phyloP scores from a whole-genome alignment of 1,284 basidiomycete genomes.

The Melampsora americana region DNA sequence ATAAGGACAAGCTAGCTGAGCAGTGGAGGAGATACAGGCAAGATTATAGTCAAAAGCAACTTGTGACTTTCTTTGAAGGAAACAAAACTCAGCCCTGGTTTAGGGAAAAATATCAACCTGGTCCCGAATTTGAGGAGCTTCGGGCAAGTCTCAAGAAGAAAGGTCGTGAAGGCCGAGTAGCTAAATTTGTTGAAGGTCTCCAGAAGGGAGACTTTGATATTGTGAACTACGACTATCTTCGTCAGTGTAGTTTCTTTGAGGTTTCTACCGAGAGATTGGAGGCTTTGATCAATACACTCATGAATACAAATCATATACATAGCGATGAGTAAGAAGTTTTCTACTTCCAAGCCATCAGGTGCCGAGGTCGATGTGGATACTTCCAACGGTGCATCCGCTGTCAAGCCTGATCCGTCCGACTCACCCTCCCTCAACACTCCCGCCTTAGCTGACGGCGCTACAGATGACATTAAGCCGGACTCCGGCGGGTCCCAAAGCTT shows the following conservation, averaged over 20 bases:
- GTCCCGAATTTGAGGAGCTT: conserved; percentile 33
- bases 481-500: background rate
- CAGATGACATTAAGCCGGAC: conserved; percentile 2
- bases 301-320: background rate
- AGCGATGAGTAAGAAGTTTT: conserved; percentile 14
- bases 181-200: conserved; percentile 12
- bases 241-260: background rate
- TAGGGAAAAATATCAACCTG: conserved; percentile 39
- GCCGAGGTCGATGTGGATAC: background rate
- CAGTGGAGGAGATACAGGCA: conserved; percentile 50
- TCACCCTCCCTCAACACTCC: too few species aligned
- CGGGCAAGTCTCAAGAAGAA: conserved; percentile 36
- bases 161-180: conserved; percentile 31
- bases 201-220: conserved; percentile 37
- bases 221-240: conserved; percentile 33
- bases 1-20: conserved; percentile 47
- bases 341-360: background rate
- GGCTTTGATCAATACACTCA: background rate
- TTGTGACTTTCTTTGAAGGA: conserved; percentile 47
- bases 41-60: conserved; percentile 45
- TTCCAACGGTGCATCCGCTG: background rate
- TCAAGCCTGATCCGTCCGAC: background rate
- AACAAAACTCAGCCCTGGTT: conserved; percentile 43
- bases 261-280: background rate
- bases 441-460: too few species aligned